Evolutionary conservation across 108 stramenopile genomes (phyloP), one percentile per base, ranked within the genome.

Genomic region (Cyclostephanos tholiformis): DNA sequence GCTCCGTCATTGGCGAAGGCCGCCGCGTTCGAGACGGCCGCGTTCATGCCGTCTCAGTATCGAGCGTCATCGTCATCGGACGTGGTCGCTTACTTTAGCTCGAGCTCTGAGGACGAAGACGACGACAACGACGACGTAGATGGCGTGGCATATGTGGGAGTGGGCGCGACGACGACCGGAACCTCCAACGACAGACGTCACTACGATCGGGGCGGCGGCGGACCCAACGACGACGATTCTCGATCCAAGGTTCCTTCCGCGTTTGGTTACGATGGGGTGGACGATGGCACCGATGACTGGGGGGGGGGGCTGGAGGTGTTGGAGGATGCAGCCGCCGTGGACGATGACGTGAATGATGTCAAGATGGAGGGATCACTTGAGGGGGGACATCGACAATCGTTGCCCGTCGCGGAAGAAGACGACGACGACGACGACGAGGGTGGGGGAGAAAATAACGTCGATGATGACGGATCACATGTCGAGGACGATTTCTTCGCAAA

Each of bases 401-500:
- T 11, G 26, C 23, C 30, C 57, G 44, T 46, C 44, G 44, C 27
- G 26, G 57, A 8, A 9, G 6, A 25, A 0, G 22, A 43, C n/a
- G 30, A 14, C 2, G 43, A 49, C 48, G 65, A 25, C 11, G 44
- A 22, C 19, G 38, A 41, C n/a, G 32, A 64, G 14, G 38, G 20
- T 17, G 64, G 14, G 8, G 41, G 2, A 0, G 25, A 26, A 6
- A 17, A 50, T 25, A 48, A 66, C 43, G 46, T 3, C 51, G 67
- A 44, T 16, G 60, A 48, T 36, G 57, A 64, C 58, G 66, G 14
- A 62, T 67, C 49, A 52, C 61, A 29, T 1, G 25, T 55, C 29
- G 52, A 65, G 0, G 65, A 71, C 64, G 70, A 58, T 64, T 77
- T 71, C 64, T 65, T 77, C 17, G 65, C 69, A 53, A 57, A 71